Percentiles rank a stretch among this genome's conserved stretches.
These are phyloP conservation scores for Mucuna pruriens DNA, from an alignment of 306 rosid genomes.

Conservation along the genomic window DNA sequence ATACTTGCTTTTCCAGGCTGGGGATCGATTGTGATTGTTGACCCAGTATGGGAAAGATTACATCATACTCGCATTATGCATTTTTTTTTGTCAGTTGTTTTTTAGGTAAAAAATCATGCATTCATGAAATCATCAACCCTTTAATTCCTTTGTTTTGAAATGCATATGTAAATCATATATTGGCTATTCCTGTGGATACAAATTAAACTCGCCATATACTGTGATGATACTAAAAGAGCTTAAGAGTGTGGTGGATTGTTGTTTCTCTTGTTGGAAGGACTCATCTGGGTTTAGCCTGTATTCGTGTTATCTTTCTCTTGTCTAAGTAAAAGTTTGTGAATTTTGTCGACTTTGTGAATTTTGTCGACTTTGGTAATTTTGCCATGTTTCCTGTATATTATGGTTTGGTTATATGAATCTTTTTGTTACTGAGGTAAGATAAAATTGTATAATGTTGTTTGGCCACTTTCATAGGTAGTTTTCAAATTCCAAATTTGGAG, in stretches of 20 bases:
- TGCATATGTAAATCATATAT: constrained; percentile 47
- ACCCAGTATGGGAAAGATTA: constrained; percentile 44
- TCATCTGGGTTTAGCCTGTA: constrained; percentile 38
- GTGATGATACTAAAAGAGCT: constrained; percentile 42
- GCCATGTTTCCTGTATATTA: constrained; percentile 29
- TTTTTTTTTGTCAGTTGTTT: constrained; percentile 44
- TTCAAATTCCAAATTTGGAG: neutral
- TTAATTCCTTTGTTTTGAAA: constrained; percentile 41
- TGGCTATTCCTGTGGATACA: constrained; percentile 46
- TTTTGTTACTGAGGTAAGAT: constrained; percentile 21
- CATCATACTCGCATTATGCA: constrained; percentile 56
- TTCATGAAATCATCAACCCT: constrained; percentile 54
- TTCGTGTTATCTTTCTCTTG: constrained; percentile 34
- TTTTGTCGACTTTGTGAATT: constrained; percentile 41
- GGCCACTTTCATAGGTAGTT: neutral
- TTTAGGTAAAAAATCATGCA: constrained; percentile 52
- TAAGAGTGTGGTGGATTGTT: constrained; percentile 42
- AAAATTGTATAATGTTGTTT: constrained; percentile 21
- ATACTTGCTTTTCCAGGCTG: constrained; percentile 37
- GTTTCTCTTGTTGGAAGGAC: constrained; percentile 38
- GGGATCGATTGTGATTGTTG: constrained; percentile 42
- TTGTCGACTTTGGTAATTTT: constrained; percentile 35
- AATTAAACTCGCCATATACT: constrained; percentile 41
- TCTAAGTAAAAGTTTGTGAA: constrained; percentile 33
- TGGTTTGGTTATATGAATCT: constrained; percentile 36